These are phyloP conservation scores for Cystobasidium pallidum DNA, from an alignment of 1,284 basidiomycete species.

Conservation along the genomic window DNA sequence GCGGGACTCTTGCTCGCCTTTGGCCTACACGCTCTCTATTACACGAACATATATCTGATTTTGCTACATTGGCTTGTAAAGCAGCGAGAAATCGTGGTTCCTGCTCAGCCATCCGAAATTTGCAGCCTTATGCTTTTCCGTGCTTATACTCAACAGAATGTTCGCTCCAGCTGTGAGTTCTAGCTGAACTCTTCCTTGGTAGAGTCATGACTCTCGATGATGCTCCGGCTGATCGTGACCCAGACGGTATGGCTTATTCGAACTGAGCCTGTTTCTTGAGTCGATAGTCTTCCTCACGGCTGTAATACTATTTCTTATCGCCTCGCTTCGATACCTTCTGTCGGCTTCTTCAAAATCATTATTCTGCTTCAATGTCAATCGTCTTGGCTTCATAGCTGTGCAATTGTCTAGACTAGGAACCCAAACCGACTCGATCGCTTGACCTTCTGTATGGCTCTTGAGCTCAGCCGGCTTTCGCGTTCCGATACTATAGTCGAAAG, in stretches of 20 bases:
- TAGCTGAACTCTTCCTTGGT: no score
- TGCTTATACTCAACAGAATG: no score
- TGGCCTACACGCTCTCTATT: background rate
- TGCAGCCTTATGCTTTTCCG: no score
- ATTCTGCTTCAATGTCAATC: conserved; percentile 7
- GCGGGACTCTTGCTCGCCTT: background rate
- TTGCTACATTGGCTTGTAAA: no score
- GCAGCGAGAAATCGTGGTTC: no score
- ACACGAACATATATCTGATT: no score
- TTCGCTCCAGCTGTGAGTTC: no score
- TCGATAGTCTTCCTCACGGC: background rate
- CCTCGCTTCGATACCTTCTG: background rate
- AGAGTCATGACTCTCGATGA: background rate
- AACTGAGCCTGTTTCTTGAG: background rate
- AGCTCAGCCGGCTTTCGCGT: background rate
- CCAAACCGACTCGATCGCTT: conserved; percentile 6
- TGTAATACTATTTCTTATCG: conserved; percentile 10
- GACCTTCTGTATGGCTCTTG: background rate
- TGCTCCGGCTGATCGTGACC: background rate
- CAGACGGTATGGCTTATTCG: background rate
- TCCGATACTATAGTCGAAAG: background rate
- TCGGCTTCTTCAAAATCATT: conserved; percentile 4
- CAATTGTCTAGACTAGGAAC: conserved; percentile 9
- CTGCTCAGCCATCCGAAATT: no score
- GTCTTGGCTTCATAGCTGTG: conserved; percentile 19